Evolutionary conservation across 805 yeast species (phyloP), one percentile per base, ranked within the genome.

Genomic region (Candida silvicultrix): DNA sequence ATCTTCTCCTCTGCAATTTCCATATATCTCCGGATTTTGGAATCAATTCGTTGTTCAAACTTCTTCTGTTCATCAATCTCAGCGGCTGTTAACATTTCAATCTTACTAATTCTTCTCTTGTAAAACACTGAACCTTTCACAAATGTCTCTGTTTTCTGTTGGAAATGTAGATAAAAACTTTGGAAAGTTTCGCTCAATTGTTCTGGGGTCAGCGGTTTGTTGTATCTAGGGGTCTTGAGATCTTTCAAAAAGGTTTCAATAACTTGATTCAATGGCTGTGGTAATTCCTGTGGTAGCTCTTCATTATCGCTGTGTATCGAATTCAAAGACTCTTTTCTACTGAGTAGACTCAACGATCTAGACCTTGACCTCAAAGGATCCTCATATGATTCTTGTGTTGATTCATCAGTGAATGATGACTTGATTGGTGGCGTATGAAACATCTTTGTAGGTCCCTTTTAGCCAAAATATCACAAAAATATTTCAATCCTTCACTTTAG

Each of bases 211-310:
- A 57, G 44, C 7, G 63, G 63, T 29, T 38, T 50, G 20, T 43
- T 31, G 36, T 56, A 52, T 34, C 53, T 58, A 4, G 63, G 63
- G 18, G 44, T 39, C 18, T 40, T 49, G 9, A 58, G 39, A 22
- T 59, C 63, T 11, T 38, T 44, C 12, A 51, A 19, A 38, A 59
- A 59, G 4, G 10, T 21, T 3, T 37, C 39, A 20, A 37, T 37
- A 3, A 20, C 7, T n/a, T 42, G 32, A 10, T 39, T 16, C 7
- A 52, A 49, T 4, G 41, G 45, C 3, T 28, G n/a, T 14, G 48
- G 45, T 12, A 57, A 41, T 38, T 44, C 43, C 5, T 12, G 19
- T 7, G 58, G 57, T 1, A 58, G 42, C n/a, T 42, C 45, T 2
- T 29, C 36, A 11, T 51, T 47, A 12, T 42, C 38, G 6, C n/a